Evolutionary conservation across 192 early-diverging fungal genomes (phyloP), one percentile per base, ranked within the genome.

Genomic region (Funneliformis geosporum): DNA sequence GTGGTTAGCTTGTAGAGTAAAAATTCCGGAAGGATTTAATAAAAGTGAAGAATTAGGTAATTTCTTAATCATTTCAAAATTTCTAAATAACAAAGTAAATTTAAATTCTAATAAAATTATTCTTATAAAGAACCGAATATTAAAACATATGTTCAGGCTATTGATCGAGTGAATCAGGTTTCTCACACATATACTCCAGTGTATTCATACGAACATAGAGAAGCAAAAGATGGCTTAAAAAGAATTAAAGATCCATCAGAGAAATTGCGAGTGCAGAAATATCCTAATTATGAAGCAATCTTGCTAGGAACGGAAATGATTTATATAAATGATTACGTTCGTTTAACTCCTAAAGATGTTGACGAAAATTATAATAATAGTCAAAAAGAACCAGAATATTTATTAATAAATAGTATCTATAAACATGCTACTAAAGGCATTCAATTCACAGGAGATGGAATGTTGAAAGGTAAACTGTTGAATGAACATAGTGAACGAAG

Each of bases 391-490:
- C 39, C 39, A 33, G 23, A 71, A 25, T 71, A 42, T 40, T 21
- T 71, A 6, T 25, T 23, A 40, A 46, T 71, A n/a, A 25, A 12
- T n/a, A 71, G 42, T 21, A 71, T 71, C 12, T 71, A 71, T 46
- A n/a, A 40, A 44, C 69, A 71, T 42, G 3, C 6, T 21, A 46
- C 25, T 46, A 71, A 71, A 44, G 69, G 69, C n/a, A 71, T 71
- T 11, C 70, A 71, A n/a, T 72, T 72, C 44, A 72, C 70, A 5
- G 70, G 70, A 23, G 70, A 46, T 46, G 40, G 39, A 72, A 46
- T 44, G 6, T 12, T 25, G 12, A 42, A 42, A 65, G 62, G 62
- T 7, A 65, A 12, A 12, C 14, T 65, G 5, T 28, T 28, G 7
- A 65, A 65, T 28, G 62, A 28, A 28, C 23, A 65, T 14, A 28